Percentiles rank a stretch among this genome's conserved stretches.
These are phyloP conservation scores for Lophiostoma macrostomum DNA, from an alignment of 495 filamentous ascomycete species.

Conservation along the genomic window DNA sequence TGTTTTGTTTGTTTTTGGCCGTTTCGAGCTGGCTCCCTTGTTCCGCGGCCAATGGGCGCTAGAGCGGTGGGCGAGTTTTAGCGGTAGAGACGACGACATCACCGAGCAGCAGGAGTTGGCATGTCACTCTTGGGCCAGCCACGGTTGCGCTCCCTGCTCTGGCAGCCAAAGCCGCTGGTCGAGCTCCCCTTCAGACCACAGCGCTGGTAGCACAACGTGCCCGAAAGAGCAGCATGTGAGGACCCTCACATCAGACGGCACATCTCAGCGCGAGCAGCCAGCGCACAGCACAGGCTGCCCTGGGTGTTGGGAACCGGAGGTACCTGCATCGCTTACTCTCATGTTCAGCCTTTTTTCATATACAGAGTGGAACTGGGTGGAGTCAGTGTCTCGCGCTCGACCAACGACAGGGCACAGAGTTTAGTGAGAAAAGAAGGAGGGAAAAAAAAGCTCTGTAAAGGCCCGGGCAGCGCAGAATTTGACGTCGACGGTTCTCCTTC, in stretches of 20 bases:
- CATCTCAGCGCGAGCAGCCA: too few relatives aligned
- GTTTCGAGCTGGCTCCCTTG: conserved; percentile 4
- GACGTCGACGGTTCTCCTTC: too few relatives aligned
- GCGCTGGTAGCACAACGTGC: too few relatives aligned
- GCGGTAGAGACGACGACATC: neutral
- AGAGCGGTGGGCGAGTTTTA: neutral
- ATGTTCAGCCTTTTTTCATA: too few relatives aligned
- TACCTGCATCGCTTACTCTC: conserved; percentile 8
- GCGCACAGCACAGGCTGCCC: too few relatives aligned
- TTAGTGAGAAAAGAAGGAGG: conserved; percentile 1
- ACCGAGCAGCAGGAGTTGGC: neutral
- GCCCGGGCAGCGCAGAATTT: neutral
- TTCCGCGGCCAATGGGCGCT: conserved; percentile 15
- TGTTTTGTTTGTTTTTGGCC: conserved; percentile 1
- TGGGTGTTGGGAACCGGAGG: too few relatives aligned
- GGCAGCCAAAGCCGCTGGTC: too few relatives aligned
- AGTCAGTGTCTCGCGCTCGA: neutral
- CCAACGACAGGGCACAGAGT: neutral
- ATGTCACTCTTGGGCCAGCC: too few relatives aligned
- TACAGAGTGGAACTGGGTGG: conserved; percentile 5
- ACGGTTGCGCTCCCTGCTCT: too few relatives aligned
- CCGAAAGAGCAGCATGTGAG: too few relatives aligned
- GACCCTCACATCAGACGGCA: too few relatives aligned
- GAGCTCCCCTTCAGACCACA: too few relatives aligned
- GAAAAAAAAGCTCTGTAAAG: conserved; percentile 3